Evolutionary conservation across 2,329 filamentous ascomycete species (phyloP).

Genomic region (Colletotrichum godetiae): DNA sequence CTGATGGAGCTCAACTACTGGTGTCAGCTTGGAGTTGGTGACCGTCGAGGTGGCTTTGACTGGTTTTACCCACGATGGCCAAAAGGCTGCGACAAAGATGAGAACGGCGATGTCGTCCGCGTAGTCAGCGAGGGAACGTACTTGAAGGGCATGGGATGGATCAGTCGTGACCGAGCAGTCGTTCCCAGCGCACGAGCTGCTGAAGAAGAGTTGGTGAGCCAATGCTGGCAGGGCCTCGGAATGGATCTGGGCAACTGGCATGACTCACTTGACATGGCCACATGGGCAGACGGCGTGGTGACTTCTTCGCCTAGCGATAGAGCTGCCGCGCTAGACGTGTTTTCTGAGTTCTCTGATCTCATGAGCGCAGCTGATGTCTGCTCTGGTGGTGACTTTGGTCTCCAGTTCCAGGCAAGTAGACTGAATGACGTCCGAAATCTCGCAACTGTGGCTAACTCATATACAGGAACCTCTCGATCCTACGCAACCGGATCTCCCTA

Average conservation of each 20-base stretch:
- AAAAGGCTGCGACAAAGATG: conserved; percentile 75
- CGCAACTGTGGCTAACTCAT: conserved; percentile 24
- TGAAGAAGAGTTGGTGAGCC: conserved; percentile 72
- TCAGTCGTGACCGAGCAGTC: conserved; percentile 70
- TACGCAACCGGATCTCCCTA: conserved; percentile 67
- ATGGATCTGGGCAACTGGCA: conserved; percentile 72
- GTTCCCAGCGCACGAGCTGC: conserved; percentile 51
- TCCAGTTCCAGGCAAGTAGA: conserved; percentile 47
- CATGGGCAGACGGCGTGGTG: conserved; percentile 49
- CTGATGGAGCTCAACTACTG: conserved; percentile 92
- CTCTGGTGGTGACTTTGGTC: conserved; percentile 60
- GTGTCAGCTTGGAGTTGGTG: conserved; percentile 96
- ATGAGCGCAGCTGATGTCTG: conserved; percentile 76
- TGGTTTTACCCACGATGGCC: conserved; percentile 90
- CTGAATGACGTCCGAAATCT: background rate
- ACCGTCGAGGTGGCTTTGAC: conserved; percentile 85
- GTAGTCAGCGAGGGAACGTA: conserved; percentile 88
- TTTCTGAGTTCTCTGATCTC: conserved; percentile 65
- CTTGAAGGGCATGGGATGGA: conserved; percentile 79
- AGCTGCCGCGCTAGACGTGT: conserved; percentile 56
- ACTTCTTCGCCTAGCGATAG: conserved; percentile 39
- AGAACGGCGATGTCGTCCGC: conserved; percentile 74
- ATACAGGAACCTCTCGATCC: conserved; percentile 67
- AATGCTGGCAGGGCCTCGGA: conserved; percentile 76
- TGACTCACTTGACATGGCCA: conserved; percentile 50